A percentile compares a stretch with the other conserved stretches of the same genome.
phyloP scores from a whole-genome alignment of 2,329 filamentous ascomycete species.

The Exophiala aquamarina region DNA sequence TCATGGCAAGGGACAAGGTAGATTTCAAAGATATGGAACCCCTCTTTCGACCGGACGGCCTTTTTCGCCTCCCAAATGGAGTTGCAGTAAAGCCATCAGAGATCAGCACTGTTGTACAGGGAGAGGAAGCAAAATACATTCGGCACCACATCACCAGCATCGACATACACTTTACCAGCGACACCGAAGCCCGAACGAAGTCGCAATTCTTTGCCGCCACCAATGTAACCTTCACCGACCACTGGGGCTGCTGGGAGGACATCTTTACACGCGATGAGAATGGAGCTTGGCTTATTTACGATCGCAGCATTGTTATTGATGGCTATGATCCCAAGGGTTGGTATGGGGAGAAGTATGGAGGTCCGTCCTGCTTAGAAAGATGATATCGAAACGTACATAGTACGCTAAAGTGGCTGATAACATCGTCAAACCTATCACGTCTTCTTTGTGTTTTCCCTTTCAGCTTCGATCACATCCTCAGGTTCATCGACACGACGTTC shows the following conservation, averaged over 20 bases:
- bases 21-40: not conserved
- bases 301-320: slow-evolving; percentile 5
- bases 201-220: slow-evolving; percentile 1
- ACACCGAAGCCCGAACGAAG: not conserved
- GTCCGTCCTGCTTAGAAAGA: not conserved
- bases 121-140: slow-evolving; percentile 6
- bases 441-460: no score
- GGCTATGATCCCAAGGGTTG: slow-evolving; percentile 8
- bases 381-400: no score
- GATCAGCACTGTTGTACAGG: not conserved
- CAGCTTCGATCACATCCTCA: no score
- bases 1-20: slow-evolving; percentile 2
- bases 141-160: slow-evolving; percentile 11
- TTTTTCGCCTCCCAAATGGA: slow-evolving; percentile 4
- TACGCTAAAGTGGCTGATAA: no score
- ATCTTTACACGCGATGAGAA: not conserved
- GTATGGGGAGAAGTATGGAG: not conserved
- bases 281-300: slow-evolving; percentile 4
- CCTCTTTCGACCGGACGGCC: not conserved
- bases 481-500: no score
- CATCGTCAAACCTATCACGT: no score
- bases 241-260: slow-evolving; percentile 13
- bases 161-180: slow-evolving; percentile 5
- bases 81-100: slow-evolving; percentile 1
- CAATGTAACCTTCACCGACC: slow-evolving; percentile 3